Conservation (phyloP, 208 protist genomes). For the Trypanosoma platydactyli region DNA sequence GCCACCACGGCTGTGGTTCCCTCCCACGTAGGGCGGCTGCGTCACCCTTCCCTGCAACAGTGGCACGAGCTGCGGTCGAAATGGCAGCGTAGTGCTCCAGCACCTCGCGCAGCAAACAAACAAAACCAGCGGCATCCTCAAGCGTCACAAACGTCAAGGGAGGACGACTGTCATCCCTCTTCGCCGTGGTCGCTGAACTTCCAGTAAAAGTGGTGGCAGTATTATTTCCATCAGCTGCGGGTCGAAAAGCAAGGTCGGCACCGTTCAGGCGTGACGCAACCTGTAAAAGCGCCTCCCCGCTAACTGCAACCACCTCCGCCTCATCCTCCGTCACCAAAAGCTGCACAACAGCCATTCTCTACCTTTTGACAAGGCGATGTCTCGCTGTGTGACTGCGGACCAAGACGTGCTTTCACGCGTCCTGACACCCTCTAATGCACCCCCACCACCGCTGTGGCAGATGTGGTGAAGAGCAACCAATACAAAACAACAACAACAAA, state of each 20-base stretch:
- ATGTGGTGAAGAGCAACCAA: not conserved
- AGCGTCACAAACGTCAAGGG: conserved; percentile 1
- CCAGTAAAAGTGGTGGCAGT: no score
- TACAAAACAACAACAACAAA: not conserved
- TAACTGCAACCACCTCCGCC: conserved; percentile 9
- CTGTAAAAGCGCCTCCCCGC: conserved; percentile 12
- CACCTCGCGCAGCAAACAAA: conserved; percentile 8
- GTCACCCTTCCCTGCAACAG: no score
- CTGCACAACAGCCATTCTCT: no score
- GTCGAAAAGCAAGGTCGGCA: not conserved
- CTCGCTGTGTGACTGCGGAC: no score
- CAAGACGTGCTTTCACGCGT: no score
- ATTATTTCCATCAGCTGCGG: not conserved
- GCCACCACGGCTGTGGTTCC: not conserved
- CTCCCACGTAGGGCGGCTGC: not conserved
- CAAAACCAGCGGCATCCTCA: conserved; percentile 13
- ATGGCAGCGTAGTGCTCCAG: not conserved
- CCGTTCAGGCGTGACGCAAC: conserved; percentile 20
- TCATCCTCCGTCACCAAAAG: conserved; percentile 3
- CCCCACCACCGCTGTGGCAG: not conserved
- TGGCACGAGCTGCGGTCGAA: not conserved
- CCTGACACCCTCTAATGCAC: not conserved
- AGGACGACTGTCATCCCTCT: not conserved
- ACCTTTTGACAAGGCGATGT: no score
- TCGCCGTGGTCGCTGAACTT: not conserved